Evolutionary conservation across 306 rosid genomes (phyloP).

Genomic region (Geum urbanum): DNA sequence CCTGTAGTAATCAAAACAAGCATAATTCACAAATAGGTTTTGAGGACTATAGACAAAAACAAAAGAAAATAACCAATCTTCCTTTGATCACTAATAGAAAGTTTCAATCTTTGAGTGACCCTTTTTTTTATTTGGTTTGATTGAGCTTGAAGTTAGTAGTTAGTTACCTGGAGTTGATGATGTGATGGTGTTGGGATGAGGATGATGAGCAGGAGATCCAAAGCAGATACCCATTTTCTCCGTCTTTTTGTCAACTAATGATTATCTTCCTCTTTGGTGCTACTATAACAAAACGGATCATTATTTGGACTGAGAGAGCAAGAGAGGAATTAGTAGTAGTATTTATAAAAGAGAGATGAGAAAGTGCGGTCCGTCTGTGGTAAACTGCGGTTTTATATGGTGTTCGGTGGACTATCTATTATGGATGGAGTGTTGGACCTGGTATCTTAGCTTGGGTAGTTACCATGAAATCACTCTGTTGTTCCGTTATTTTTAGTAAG

Average conservation of each 20-base stretch:
- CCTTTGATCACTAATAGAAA: neutral
- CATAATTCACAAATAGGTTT: neutral
- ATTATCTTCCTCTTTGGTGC: neutral
- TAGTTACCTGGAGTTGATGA: slow-evolving; percentile 41
- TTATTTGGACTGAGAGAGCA: neutral
- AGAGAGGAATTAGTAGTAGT: neutral
- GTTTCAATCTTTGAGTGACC: slow-evolving; percentile 8
- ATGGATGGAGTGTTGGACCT: slow-evolving; percentile 11
- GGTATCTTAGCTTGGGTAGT: neutral
- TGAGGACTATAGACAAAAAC: neutral
- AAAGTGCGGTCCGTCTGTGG: too few relatives aligned
- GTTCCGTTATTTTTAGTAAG: neutral
- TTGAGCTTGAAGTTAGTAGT: slow-evolving; percentile 1
- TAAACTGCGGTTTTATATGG: neutral
- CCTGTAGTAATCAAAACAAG: slow-evolving; percentile 28
- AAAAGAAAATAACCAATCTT: slow-evolving; percentile 13
- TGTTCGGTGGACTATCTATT: neutral
- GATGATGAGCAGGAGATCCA: slow-evolving; percentile 29
- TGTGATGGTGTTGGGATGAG: slow-evolving; percentile 15
- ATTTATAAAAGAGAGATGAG: neutral
- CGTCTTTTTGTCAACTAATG: neutral
- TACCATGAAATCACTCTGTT: slow-evolving; percentile 24
- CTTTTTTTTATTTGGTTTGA: neutral
- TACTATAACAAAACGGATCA: slow-evolving; percentile 1
- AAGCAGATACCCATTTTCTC: slow-evolving; percentile 59